Percentiles rank a stretch among this genome's conserved stretches.
Evolutionary conservation across 148 eudicot genomes (phyloP).

Genomic region (Rheum nobile): DNA sequence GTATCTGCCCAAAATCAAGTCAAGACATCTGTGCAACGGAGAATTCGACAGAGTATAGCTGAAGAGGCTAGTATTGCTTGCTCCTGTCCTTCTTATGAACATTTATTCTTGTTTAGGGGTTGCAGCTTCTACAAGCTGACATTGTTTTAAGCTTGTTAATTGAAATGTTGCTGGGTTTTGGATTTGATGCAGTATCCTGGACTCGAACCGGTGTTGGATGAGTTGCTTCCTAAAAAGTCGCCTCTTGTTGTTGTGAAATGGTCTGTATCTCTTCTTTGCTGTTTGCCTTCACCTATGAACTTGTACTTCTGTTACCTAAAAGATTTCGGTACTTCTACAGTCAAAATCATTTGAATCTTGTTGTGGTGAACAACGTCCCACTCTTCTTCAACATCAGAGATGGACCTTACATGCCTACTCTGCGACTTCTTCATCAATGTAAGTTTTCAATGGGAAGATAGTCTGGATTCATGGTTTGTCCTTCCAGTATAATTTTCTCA

Average conservation of each 20-base stretch:
- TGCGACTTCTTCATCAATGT: conserved; percentile 96
- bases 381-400: conserved; percentile 90
- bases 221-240: conserved; percentile 85
- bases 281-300: neutral
- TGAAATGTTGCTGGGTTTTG: neutral
- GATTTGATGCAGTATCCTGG: conserved; percentile 75
- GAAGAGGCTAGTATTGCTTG: conserved; percentile 50
- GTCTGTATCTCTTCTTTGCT: conserved; percentile 20
- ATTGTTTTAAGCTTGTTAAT: neutral
- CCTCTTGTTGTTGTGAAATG: conserved; percentile 97
- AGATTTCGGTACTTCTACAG: conserved; percentile 28
- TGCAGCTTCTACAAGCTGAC: neutral
- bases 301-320: neutral
- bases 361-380: conserved; percentile 82
- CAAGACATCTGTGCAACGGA: conserved; percentile 91
- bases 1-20: conserved; percentile 99
- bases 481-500: neutral
- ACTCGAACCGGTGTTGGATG: conserved; percentile 90
- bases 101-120: neutral
- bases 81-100: neutral
- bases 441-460: conserved; percentile 12
- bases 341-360: conserved; percentile 92
- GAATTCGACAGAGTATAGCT: conserved; percentile 81
- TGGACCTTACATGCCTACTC: conserved; percentile 99
- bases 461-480: neutral